Conservation (phyloP, 2,329 filamentous ascomycete species). For the Chaetomium strumarium region DNA sequence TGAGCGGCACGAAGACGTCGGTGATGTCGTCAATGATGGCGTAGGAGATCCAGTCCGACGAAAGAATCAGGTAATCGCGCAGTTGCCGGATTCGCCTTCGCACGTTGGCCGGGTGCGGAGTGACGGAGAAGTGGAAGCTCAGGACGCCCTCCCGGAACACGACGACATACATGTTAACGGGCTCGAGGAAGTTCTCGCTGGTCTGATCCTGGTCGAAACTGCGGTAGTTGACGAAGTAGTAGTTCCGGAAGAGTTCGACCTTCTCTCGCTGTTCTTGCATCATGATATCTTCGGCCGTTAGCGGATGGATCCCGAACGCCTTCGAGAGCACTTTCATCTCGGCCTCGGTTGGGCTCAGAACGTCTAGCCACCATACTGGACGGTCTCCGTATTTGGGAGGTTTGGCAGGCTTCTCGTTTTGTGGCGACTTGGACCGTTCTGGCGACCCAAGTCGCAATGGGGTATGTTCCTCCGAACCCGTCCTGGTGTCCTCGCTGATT, state of each 20-base stretch:
- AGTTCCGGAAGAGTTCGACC: constrained; percentile 93
- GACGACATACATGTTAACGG: constrained; percentile 95
- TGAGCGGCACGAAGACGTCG: constrained; percentile 88
- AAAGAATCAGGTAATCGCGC: constrained; percentile 86
- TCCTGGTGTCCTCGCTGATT: constrained; percentile 24
- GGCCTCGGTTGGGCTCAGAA: constrained; percentile 81
- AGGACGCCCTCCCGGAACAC: constrained; percentile 94
- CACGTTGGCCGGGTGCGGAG: constrained; percentile 92
- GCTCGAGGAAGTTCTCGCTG: constrained; percentile 85
- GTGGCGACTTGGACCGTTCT: constrained; percentile 36
- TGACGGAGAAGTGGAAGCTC: constrained; percentile 95
- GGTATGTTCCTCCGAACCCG: constrained; percentile 26
- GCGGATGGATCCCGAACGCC: constrained; percentile 88
- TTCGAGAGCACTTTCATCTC: constrained; percentile 95
- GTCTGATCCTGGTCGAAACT: constrained; percentile 93
- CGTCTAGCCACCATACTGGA: constrained; percentile 95
- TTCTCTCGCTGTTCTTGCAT: constrained; percentile 97
- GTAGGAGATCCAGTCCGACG: constrained; percentile 97
- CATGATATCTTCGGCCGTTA: constrained; percentile 95
- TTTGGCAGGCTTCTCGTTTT: constrained; percentile 24
- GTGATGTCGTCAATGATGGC: constrained; percentile 98
- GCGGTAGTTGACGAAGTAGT: constrained; percentile 98
- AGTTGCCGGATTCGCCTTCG: constrained; percentile 88
- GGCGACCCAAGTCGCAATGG: constrained; percentile 30
- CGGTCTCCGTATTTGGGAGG: constrained; percentile 62